Base-by-base conservation (phyloP, 2,329 filamentous ascomycete species). In the Colletotrichum godetiae region DNA sequence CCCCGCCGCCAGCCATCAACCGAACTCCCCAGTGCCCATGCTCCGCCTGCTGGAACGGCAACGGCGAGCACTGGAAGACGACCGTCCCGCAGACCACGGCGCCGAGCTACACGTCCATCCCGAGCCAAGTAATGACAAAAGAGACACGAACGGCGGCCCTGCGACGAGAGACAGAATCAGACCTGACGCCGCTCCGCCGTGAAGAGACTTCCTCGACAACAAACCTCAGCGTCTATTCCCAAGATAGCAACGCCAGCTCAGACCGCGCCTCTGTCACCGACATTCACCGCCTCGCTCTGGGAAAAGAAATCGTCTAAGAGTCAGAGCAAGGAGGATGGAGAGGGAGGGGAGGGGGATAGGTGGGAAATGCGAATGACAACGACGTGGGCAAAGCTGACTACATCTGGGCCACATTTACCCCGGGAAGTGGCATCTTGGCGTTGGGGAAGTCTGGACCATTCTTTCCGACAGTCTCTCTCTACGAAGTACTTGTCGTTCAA, bases 1-100 rank as follows among this genome's bases (percentile, higher is more conserved):
- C 82, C 60, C 82, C 83, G 67, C 81, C 81, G 22, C 83, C 83
- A 2, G 82, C 83, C 58, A 77, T 82, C 76, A 80, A 79, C 76
- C 76, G 76, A 72, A 77, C 76, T 42, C 77, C 81, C 4, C 74
- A 78, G 24, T 85, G 83, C 68, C 82, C 82, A 65, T 85, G 83
- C 76, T 79, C 77, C 64, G 74, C 77, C 58, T 83, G 81, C 78
- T 83, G 70, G 71, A 73, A 73, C 61, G 71, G 67, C 11, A 73
- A 70, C 60, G 71, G 71, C 46, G 61, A 73, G 67, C 71, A 73
- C 61, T 73, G 71, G 71, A 73, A 71, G 71, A 73, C 67, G 29
- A 66, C 71, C 4, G 60, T 42, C 1, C 61, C 71, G 13, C 60
- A 62, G 22, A 57, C 60, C 13, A 31, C 64, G 13, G 27, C 15